Percentiles rank a stretch among this genome's conserved stretches.
Conservation (phyloP, 1,139 yeast species). For the Suhomyces bokatorum region DNA sequence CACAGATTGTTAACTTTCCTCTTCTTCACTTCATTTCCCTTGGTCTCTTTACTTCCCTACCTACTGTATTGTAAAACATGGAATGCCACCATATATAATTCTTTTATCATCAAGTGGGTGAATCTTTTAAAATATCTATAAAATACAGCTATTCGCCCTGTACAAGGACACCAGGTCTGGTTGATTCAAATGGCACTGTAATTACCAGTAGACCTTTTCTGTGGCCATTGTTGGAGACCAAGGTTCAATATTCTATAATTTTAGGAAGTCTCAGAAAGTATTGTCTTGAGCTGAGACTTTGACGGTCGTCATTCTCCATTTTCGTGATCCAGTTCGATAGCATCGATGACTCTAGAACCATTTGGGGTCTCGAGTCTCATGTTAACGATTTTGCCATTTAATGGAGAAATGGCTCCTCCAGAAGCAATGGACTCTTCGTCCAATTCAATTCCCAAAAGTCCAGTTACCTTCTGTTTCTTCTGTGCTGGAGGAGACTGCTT, state of each 20-base stretch:
- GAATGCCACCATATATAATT: neutral
- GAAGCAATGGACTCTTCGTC: slow-evolving; percentile 13
- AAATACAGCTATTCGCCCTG: neutral
- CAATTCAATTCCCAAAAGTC: slow-evolving; percentile 23
- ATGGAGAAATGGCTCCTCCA: slow-evolving; percentile 4
- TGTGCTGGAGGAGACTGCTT: slow-evolving; percentile 12
- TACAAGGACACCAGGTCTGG: neutral
- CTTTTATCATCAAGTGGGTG: neutral
- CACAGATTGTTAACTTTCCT: too few species aligned
- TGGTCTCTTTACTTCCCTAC: neutral
- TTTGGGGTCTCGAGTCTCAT: slow-evolving; percentile 10
- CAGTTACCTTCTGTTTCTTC: slow-evolving; percentile 23
- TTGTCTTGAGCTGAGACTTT: neutral
- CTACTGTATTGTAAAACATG: neutral
- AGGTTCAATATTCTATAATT: too few species aligned
- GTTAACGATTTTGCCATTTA: slow-evolving; percentile 9
- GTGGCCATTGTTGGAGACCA: too few species aligned
- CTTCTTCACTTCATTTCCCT: neutral
- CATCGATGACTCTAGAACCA: neutral
- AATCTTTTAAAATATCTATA: neutral
- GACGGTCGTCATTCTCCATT: neutral
- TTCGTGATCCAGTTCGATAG: slow-evolving; percentile 3
- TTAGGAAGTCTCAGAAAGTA: too few species aligned
- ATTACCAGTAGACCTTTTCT: too few species aligned
- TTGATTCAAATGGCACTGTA: too few species aligned